Evolutionary conservation across 2,329 filamentous ascomycete genomes (phyloP).

Genomic region (Coleophoma crateriformis): DNA sequence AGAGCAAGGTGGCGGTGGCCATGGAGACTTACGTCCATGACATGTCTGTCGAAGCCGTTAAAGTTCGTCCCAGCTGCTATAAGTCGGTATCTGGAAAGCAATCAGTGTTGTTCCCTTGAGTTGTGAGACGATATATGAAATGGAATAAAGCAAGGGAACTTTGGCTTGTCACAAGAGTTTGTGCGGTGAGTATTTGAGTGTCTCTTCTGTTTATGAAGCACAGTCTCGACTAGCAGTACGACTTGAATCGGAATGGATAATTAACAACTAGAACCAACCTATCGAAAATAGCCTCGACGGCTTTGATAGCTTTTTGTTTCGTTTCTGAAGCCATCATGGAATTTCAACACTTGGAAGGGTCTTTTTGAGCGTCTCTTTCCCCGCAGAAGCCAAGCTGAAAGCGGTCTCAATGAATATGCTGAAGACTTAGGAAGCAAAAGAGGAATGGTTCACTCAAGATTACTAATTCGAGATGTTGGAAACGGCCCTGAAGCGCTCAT

Average conservation of each 20-base stretch:
- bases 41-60: conserved; percentile 16
- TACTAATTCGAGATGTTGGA: too few relatives aligned
- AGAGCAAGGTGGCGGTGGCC: neutral
- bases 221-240: neutral
- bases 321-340: conserved; percentile 5
- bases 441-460: too few relatives aligned
- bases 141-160: neutral
- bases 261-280: conserved; percentile 10
- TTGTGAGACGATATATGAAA: neutral
- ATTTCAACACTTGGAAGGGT: neutral
- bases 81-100: conserved; percentile 12
- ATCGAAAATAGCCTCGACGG: conserved; percentile 22
- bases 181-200: too few relatives aligned
- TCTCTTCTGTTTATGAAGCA: too few relatives aligned
- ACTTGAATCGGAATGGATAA: neutral
- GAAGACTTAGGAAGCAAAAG: too few relatives aligned
- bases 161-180: too few relatives aligned
- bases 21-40: conserved; percentile 11
- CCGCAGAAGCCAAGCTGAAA: too few relatives aligned
- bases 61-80: conserved; percentile 11
- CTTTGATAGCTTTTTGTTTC: conserved; percentile 15
- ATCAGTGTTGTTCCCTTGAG: neutral
- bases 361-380: too few relatives aligned
- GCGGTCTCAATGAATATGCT: too few relatives aligned
- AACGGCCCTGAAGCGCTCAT: too few relatives aligned